Percentiles rank a stretch among this genome's conserved stretches.
These are phyloP conservation scores for Immersiporthe knoxdaviesiana DNA, from an alignment of 2,329 filamentous ascomycete species.

Conservation along the genomic window DNA sequence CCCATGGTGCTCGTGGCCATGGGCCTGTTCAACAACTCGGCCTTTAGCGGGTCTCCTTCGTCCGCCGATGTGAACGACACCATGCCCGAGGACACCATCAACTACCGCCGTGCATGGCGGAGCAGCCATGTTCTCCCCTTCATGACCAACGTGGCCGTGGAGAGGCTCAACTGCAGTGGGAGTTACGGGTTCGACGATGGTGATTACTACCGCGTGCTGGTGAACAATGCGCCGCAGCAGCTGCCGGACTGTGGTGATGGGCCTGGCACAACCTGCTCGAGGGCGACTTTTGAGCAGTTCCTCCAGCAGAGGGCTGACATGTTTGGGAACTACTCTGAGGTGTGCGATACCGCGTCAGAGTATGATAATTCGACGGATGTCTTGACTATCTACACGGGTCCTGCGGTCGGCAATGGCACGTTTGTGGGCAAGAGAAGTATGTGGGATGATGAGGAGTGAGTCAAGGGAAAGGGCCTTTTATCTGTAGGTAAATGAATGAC, in stretches of 20 bases:
- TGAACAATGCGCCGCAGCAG: constrained; percentile 49
- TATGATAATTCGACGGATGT: constrained; percentile 42
- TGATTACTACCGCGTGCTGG: constrained; percentile 51
- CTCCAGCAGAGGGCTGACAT: constrained; percentile 42
- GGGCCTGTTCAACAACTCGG: constrained; percentile 71
- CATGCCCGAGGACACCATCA: constrained; percentile 66
- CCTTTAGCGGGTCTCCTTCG: constrained; percentile 52
- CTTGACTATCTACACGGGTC: constrained; percentile 40
- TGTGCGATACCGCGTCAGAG: constrained; percentile 39
- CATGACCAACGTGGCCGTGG: constrained; percentile 67
- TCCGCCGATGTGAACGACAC: constrained; percentile 58
- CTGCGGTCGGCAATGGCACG: constrained; percentile 35
- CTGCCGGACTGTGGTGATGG: constrained; percentile 48
- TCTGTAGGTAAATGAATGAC: neutral
- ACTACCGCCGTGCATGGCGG: constrained; percentile 65
- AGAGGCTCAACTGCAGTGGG: constrained; percentile 64
- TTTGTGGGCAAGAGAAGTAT: constrained; percentile 35
- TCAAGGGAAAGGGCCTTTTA: too few species aligned
- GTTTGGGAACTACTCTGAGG: constrained; percentile 46
- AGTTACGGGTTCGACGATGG: constrained; percentile 58
- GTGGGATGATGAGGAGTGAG: constrained; percentile 28
- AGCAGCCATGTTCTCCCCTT: constrained; percentile 67
- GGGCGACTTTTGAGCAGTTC: constrained; percentile 43
- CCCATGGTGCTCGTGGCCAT: constrained; percentile 69
- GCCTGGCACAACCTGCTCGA: constrained; percentile 49